Base-by-base conservation (phyloP, 177 flowering plant species). In the Vitis hybrid region DNA sequence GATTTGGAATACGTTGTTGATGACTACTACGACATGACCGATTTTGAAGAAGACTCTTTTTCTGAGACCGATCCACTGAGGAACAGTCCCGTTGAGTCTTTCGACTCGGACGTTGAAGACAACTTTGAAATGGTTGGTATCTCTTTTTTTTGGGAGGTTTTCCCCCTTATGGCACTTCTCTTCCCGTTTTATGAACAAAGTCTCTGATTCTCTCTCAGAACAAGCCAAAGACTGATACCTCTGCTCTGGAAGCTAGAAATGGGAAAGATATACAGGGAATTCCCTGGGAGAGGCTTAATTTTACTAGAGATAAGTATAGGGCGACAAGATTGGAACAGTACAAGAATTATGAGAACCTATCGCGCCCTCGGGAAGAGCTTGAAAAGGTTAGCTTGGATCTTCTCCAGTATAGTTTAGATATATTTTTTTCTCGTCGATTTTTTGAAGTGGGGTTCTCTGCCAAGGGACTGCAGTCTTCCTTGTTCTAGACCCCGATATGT, bases 211-310 rank as follows among this genome's bases (percentile, higher is more conserved):
- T 11, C 17, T n/a, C 34, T 30, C 76, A 91, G 95, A 77, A 65
- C 73, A 87, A 87, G 77, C 57, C 86, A 13, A 86, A 82, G 80
- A 84, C 84, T 4, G 98, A 92, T 78, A 92, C 97, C 0, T 86
- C 98, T 1, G 95, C 98, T 62, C 3, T 76, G 48, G 97, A 94
- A 70, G 97, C 87, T 18, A 88, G 90, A 67, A 90, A 89, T 74
- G 99, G 97, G 15, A 94, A 90, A 77, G 97, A 94, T 76, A 92
- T 94, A 6, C 99, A 94, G 71, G 99, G 97, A 23, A 88, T 94
- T 4, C 97, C 91, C 0, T 94, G 97, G 99, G 93, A 87, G 78
- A 86, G 93, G 81, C 75, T 94, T 34, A 88, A 87, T 72, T 87
- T 76, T 62, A 79, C 86, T 0, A 84, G 99, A 79, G 97, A 89